Base-by-base conservation (phyloP, 257 asterid genomes). In the Solanum chaucha region DNA sequence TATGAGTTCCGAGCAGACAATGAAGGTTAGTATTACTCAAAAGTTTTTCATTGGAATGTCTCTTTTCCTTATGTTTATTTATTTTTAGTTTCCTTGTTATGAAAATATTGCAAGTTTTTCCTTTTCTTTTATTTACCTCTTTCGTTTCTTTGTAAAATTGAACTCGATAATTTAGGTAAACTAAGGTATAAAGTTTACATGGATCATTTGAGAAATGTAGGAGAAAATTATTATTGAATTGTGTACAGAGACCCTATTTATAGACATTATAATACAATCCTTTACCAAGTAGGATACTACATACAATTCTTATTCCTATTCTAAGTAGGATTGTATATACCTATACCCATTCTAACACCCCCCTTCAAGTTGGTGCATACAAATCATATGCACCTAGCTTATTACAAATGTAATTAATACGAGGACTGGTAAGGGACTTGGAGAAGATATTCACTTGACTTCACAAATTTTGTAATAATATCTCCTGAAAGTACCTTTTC, bases 1-100 rank as follows among this genome's bases (percentile, higher is more conserved):
- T 70, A 94, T 97, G 98, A 97, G 99, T 91, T 94, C 99, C 85
- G 99, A 92, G 87, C 95, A 92, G 86, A 96, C 99, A 70, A 97
- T 97, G 99, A 97, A 97, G 98, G 99, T 95, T 46, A 84, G 88
- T 34, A 64, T 87, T 87, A 82, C 81, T 72, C 86, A 51, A 51
- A 84, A 89, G 80, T 77, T 86, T 82, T 87, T 71, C 40, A 35
- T 58, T 89, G n/a, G 73, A 70, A 46, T 59, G 14, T 73, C 41
- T 15, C 73, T 81, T 65, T 84, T 30, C 34, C 61, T 73, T 70
- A 10, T 71, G 44, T 32, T 81, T 84, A 9, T 73, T 36, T 35
- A 17, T 34, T 35, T 72, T 72, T 36, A 10, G 5, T 86, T 86
- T 85, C 68, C 24, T 44, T 78, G n/a, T 78, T 3, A 81, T 48